These are phyloP conservation scores for Fusarium sp. DNA, from an alignment of 2,329 filamentous ascomycete genomes.

Conservation along the genomic window DNA sequence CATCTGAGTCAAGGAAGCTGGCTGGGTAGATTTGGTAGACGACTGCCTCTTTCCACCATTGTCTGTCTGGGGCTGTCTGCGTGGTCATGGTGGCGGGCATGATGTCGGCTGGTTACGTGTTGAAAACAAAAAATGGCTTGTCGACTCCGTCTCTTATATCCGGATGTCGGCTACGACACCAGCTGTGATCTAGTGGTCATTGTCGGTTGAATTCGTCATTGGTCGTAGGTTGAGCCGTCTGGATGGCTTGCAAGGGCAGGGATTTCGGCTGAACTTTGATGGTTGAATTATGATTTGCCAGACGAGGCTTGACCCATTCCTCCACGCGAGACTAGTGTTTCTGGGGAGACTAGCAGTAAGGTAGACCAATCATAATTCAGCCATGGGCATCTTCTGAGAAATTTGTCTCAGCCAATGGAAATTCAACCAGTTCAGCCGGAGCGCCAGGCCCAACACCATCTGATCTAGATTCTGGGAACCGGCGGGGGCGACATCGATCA, in stretches of 20 bases:
- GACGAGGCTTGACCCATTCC: background rate
- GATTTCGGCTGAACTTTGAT: background rate
- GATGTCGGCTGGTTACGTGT: background rate
- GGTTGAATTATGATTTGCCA: conserved; percentile 37
- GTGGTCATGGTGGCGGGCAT: conserved; percentile 13
- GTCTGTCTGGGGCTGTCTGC: conserved; percentile 12
- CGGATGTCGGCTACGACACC: background rate
- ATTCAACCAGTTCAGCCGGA: conserved; percentile 24
- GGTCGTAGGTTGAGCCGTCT: background rate
- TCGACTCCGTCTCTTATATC: conserved; percentile 9
- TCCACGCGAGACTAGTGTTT: background rate
- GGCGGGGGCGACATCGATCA: background rate
- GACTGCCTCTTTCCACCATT: conserved; percentile 44
- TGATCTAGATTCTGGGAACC: background rate
- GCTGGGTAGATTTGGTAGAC: conserved; percentile 57
- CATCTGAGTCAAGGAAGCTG: conserved; percentile 44
- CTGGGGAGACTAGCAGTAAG: background rate
- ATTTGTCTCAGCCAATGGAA: background rate
- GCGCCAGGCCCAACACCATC: background rate
- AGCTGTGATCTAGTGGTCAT: background rate
- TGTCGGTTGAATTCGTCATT: background rate
- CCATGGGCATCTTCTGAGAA: background rate
- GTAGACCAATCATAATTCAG: background rate
- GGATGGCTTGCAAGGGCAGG: background rate
- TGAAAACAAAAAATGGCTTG: background rate